Percentiles rank a stretch among this genome's conserved stretches.
phyloP scores from a whole-genome alignment of 2,329 filamentous ascomycete species.

The Penicillium brasilianum region DNA sequence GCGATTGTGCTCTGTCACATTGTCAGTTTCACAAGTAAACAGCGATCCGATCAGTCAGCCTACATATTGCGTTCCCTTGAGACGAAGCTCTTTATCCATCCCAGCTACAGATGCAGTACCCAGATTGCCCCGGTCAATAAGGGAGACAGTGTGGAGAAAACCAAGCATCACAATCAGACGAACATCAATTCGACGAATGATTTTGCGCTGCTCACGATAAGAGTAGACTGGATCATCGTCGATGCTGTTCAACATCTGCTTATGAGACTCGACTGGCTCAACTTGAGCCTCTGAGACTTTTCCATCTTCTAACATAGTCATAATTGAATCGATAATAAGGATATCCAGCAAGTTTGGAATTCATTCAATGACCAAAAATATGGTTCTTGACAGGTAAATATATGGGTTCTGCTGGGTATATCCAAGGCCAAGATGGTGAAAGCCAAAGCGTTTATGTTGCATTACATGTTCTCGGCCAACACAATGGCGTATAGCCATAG shows the following conservation, averaged over 20 bases:
- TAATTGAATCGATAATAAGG: neutral
- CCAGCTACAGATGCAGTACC: slow-evolving; percentile 25
- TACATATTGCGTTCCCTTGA: slow-evolving; percentile 23
- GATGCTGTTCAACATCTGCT: slow-evolving; percentile 7
- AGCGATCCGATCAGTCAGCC: neutral
- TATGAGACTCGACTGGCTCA: slow-evolving; percentile 14
- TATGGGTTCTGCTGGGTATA: neutral
- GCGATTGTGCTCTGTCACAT: slow-evolving; percentile 21
- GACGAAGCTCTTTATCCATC: slow-evolving; percentile 19
- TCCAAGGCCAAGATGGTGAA: slow-evolving; percentile 10
- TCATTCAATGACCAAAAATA: neutral
- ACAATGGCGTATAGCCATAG: neutral
- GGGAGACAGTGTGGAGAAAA: slow-evolving; percentile 22
- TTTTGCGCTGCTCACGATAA: slow-evolving; percentile 21
- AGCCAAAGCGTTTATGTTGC: slow-evolving; percentile 15
- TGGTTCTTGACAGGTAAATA: neutral
- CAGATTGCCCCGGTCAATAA: slow-evolving; percentile 28
- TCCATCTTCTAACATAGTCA: neutral
- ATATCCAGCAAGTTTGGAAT: neutral
- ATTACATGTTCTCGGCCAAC: slow-evolving; percentile 1
- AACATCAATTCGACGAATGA: slow-evolving; percentile 26
- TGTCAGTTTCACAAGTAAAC: neutral
- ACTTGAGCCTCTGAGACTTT: slow-evolving; percentile 2
- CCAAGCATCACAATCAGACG: slow-evolving; percentile 27
- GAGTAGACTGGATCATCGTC: slow-evolving; percentile 18